Conservation (phyloP, 129 eudicot species). For the Deinandra increscens region DNA sequence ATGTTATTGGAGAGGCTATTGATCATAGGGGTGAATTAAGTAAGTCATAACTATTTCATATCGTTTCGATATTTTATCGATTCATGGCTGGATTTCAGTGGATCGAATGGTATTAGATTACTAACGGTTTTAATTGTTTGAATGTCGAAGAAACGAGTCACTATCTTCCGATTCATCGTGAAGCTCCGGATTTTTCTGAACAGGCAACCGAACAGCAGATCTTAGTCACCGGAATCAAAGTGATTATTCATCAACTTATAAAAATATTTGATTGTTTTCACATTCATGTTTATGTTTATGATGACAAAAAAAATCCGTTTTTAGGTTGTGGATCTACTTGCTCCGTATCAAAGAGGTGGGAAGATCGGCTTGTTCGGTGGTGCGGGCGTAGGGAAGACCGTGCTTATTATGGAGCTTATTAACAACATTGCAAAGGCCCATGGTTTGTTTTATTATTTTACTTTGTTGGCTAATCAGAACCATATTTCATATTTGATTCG, state of each 20-base stretch:
- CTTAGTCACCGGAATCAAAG: conserved; percentile 96
- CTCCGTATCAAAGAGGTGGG: conserved; percentile 99
- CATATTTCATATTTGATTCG: background rate
- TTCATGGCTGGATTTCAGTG: too few relatives aligned
- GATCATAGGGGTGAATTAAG: conserved; percentile 77
- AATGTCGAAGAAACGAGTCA: conserved; percentile 66
- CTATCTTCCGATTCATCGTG: conserved; percentile 91
- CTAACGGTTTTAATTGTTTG: conserved; percentile 19
- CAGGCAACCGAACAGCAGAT: conserved; percentile 95
- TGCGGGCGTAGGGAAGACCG: conserved; percentile 99
- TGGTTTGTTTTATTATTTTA: conserved; percentile 49
- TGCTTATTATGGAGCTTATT: conserved; percentile 95
- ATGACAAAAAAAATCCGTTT: background rate
- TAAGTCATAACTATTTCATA: conserved; percentile 26
- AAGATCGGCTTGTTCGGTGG: conserved; percentile 98
- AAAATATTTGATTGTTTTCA: background rate
- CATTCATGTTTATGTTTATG: conserved; percentile 12
- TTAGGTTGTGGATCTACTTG: conserved; percentile 97
- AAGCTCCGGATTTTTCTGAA: conserved; percentile 87
- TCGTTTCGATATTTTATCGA: background rate
- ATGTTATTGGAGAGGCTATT: conserved; percentile 93
- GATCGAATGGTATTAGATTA: too few relatives aligned
- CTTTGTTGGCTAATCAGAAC: background rate
- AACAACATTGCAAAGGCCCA: conserved; percentile 98
- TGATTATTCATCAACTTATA: conserved; percentile 16